Base-by-base conservation (phyloP, 2,329 filamentous ascomycete genomes). In the Colletotrichum costaricense region DNA sequence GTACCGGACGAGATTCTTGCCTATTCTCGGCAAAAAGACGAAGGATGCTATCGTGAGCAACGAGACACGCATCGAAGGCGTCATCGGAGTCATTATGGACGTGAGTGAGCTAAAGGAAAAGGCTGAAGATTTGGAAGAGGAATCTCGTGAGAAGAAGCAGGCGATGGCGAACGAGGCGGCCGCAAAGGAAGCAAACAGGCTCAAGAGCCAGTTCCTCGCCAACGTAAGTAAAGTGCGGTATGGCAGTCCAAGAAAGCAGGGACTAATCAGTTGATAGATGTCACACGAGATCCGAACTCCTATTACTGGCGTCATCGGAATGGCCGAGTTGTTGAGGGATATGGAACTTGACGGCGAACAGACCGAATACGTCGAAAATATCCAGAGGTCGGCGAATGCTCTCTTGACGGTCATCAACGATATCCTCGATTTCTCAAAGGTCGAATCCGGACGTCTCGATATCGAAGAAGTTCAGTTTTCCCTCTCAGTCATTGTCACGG, bases 331-430 rank as follows among this genome's bases (percentile, higher is more conserved):
- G 9, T 83, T 95, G 8, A 85, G 92, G 35, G 93, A 94, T 74
- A 93, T 91, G 78, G 83, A 89, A 19, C 82, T 95, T 28, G 87
- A 91, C 66, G 86, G 88, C n/a, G 93, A 95, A 76, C 93, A 95
- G 78, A 87, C 88, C 71, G 93, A 95, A 69, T 94, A 91, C 74
- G 92, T 93, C 3, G 92, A 94, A 76, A 95, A 94, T 74, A 94
- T 96, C 7, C 92, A 94, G 77, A 88, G 93, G 64, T 95, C 93
- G 6, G 94, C 93, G 0, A 95, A 96, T 75, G 94, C 93, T 2
- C 84, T 97, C 3, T 86, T 97, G 24, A 96, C 94, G 0, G 93
- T 97, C 54, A 97, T 97, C 82, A 97, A 97, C 78, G 95, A 97
- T 78, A 97, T 97, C 68, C 85, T 97, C 2, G 95, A 97, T 81